phyloP scores from a whole-genome alignment of 208 protist species.

The Leishmania guyanensis region DNA sequence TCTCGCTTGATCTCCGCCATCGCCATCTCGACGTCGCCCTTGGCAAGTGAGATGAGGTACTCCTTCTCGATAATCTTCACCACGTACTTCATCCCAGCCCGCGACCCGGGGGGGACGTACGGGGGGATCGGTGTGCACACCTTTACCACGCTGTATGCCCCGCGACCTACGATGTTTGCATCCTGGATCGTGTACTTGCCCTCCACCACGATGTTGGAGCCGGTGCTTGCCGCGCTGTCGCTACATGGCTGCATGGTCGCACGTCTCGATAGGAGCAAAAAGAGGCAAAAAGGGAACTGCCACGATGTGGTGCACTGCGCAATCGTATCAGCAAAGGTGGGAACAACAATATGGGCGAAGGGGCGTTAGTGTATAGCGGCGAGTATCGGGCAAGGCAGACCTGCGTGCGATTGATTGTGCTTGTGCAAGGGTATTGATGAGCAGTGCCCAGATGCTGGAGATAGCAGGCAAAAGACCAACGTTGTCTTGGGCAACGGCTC shows the following conservation, averaged over 20 bases:
- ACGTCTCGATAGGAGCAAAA: conserved; percentile 10
- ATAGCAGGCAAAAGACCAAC: neutral
- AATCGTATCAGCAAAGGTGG: conserved; percentile 3
- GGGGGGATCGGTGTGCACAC: conserved; percentile 65
- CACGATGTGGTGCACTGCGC: neutral
- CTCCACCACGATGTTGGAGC: conserved; percentile 47
- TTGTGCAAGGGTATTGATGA: neutral
- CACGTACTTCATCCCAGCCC: conserved; percentile 82
- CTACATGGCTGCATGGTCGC: conserved; percentile 11
- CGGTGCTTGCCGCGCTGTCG: conserved; percentile 3
- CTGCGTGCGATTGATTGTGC: neutral
- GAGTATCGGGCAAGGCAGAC: neutral
- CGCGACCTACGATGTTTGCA: conserved; percentile 77
- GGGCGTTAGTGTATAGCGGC: conserved; percentile 10
- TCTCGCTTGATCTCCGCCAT: conserved; percentile 91
- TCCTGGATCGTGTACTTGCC: conserved; percentile 85
- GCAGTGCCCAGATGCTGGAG: neutral
- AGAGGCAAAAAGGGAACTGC: neutral
- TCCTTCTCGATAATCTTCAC: conserved; percentile 93
- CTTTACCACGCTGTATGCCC: conserved; percentile 91
- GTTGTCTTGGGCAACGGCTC: neutral
- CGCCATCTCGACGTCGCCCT: conserved; percentile 84
- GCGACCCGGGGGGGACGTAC: conserved; percentile 74
- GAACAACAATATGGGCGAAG: conserved; percentile 7
- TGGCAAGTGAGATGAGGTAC: conserved; percentile 84